Evolutionary conservation across 345 rosid species (phyloP), one percentile per base, ranked within the genome.

Genomic region (Gossypium mustelinum): DNA sequence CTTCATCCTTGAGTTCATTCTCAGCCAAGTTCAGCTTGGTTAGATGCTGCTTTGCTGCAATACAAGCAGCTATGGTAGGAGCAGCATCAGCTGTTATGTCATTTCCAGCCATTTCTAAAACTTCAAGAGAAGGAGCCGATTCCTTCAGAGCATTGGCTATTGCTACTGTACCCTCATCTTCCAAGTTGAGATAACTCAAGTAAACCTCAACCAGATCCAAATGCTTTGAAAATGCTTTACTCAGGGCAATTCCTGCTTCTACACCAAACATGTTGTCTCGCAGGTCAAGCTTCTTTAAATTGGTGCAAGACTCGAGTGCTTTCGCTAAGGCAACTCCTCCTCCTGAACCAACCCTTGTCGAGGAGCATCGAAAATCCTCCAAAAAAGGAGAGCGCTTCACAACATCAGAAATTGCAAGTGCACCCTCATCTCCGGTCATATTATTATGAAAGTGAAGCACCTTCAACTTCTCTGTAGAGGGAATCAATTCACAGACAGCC

Each of bases 341-440:
- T 82, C 82, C 91, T n/a, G 84, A 57, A 27, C 80, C 97, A 11
- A 94, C 83, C 84, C 98, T 89, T 1, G 97, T 92, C 43, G 98
- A 92, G 39, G 97, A 94, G 87, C 98, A 92, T 58, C 87, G 81
- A 44, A 94, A 94, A 81, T 89, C 89, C 82, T 90, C 94, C 81
- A 90, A 75, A 34, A 83, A 60, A 2, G 87, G 89, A 9, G 97
- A 92, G 34, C 72, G 82, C 82, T 82, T 86, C 85, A 92, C 85
- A 68, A 90, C 85, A 75, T 87, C 87, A 69, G 97, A 76, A 43
- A 94, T 89, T 9, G 97, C 89, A 73, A 85, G 65, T 16, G 93
- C 94, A 44, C 97, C 98, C 73, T 83, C 84, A 78, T 92, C 97
- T 52, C 97, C 98, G 0, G 95, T 94, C 98, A 92, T 92, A 81